These are phyloP conservation scores for Penicillium sp. DNA, from an alignment of 2,329 filamentous ascomycete genomes.

Conservation along the genomic window DNA sequence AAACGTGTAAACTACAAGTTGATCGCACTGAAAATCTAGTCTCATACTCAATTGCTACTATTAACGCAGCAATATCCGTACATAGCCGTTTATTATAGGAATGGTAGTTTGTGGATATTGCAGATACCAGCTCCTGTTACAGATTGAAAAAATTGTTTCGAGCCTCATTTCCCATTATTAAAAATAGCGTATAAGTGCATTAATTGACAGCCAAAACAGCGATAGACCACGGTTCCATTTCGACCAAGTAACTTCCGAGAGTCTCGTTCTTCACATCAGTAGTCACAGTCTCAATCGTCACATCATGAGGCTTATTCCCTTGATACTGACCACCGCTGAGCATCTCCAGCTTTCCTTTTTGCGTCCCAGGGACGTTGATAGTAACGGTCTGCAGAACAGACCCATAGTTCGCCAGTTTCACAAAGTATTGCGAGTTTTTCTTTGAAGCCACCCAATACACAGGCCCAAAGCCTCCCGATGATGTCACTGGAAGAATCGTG, in stretches of 20 bases:
- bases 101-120: no score
- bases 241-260: constrained; percentile 18
- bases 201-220: constrained; percentile 17
- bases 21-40: no score
- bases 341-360: constrained; percentile 20
- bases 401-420: constrained; percentile 33
- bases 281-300: constrained; percentile 13
- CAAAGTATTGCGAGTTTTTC: constrained; percentile 17
- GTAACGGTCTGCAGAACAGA: constrained; percentile 19
- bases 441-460: constrained; percentile 34
- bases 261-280: constrained; percentile 8
- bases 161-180: no score
- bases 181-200: no score
- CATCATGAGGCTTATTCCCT: constrained; percentile 18
- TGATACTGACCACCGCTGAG: constrained; percentile 19
- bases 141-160: constrained; percentile 7
- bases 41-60: no score
- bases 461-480: constrained; percentile 25
- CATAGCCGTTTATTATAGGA: no score
- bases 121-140: no score
- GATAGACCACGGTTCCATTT: constrained; percentile 23
- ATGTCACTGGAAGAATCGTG: constrained; percentile 28
- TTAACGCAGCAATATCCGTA: no score
- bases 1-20: no score
- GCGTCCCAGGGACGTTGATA: constrained; percentile 23